These are phyloP conservation scores for Acacia melanoxylon DNA, from an alignment of 306 rosid genomes.

Conservation along the genomic window DNA sequence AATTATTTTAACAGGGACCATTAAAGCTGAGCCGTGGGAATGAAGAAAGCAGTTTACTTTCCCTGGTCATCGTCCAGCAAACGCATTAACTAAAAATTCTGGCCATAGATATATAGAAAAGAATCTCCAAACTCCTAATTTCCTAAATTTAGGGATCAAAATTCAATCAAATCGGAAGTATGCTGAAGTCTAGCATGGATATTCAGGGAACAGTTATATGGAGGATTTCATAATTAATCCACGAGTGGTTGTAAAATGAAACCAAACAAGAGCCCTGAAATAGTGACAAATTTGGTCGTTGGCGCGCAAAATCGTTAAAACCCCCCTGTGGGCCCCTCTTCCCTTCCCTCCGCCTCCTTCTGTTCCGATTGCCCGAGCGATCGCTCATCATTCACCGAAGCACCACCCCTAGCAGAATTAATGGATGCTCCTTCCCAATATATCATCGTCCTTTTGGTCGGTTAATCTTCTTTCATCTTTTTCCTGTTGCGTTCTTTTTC, in stretches of 20 bases:
- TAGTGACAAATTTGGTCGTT: neutral
- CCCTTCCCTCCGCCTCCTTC: neutral
- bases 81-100: neutral
- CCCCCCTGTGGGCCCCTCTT: neutral
- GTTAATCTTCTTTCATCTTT: neutral
- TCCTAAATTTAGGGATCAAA: neutral
- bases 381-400: neutral
- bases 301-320: conserved; percentile 8
- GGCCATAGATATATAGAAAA: neutral
- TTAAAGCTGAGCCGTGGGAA: neutral
- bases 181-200: neutral
- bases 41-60: neutral
- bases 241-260: neutral
- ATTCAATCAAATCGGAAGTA: neutral
- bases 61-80: neutral
- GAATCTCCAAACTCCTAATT: neutral
- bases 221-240: neutral
- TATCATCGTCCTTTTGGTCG: neutral
- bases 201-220: neutral
- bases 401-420: conserved; percentile 6
- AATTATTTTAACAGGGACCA: too few species aligned
- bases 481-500: neutral
- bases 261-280: neutral
- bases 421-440: neutral
- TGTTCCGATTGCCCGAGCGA: neutral